Conservation (phyloP, 306 rosid genomes). For the Glycine latifolia region DNA sequence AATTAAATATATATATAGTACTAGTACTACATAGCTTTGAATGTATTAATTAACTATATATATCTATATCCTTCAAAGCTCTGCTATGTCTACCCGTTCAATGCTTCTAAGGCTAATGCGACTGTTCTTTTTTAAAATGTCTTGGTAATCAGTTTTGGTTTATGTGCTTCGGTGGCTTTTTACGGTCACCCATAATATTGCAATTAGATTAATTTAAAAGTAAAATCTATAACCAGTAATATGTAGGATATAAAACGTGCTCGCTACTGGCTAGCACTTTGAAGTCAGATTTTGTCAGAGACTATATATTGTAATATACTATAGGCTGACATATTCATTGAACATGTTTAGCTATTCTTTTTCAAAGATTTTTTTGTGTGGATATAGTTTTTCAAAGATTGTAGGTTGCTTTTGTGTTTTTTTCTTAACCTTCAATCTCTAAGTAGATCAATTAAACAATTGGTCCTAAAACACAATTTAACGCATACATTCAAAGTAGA, state of each 20-base stretch:
- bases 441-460: too few relatives aligned
- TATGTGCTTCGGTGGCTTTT: conserved; percentile 34
- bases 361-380: neutral
- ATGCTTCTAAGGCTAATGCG: conserved; percentile 40
- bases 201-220: conserved; percentile 24
- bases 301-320: neutral
- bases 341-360: neutral
- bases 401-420: neutral
- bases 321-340: neutral
- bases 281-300: conserved; percentile 41
- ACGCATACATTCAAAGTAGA: neutral
- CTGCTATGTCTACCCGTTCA: conserved; percentile 38
- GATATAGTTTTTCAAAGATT: neutral
- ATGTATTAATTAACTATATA: neutral
- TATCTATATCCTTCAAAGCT: neutral
- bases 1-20: neutral
- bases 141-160: conserved; percentile 32
- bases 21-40: neutral
- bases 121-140: conserved; percentile 22
- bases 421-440: neutral
- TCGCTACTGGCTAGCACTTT: conserved; percentile 34
- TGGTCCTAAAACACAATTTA: neutral
- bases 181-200: conserved; percentile 21
- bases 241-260: conserved; percentile 38
- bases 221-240: conserved; percentile 35